Percentiles rank a stretch among this genome's conserved stretches.
Conservation (phyloP, 805 yeast genomes). For the Wilhelminamyces savonicus region DNA sequence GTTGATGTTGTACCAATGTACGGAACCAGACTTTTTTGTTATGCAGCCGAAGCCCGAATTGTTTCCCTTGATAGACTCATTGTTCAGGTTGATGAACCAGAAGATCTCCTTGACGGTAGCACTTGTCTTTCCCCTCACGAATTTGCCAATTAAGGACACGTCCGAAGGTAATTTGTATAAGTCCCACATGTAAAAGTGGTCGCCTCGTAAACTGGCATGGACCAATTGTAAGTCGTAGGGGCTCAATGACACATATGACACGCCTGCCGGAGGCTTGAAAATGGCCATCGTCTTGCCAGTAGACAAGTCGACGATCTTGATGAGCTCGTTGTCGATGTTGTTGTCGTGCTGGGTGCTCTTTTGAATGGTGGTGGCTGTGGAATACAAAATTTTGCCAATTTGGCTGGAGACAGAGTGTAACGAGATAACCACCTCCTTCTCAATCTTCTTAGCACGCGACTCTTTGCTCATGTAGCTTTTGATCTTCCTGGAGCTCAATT, state of each 20-base stretch:
- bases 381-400: constrained; percentile 25
- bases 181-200: constrained; percentile 61
- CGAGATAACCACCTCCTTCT: constrained; percentile 13
- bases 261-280: constrained; percentile 53
- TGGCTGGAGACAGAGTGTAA: constrained; percentile 25
- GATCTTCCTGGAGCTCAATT: constrained; percentile 40
- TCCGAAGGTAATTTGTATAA: constrained; percentile 44
- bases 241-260: constrained; percentile 53
- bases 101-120: constrained; percentile 44
- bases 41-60: constrained; percentile 45
- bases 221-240: constrained; percentile 55
- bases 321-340: constrained; percentile 28
- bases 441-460: constrained; percentile 5
- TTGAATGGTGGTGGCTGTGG: constrained; percentile 25
- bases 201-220: constrained; percentile 53
- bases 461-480: constrained; percentile 26
- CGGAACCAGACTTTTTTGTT: constrained; percentile 49
- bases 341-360: constrained; percentile 12
- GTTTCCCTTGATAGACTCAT: constrained; percentile 11
- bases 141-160: constrained; percentile 50
- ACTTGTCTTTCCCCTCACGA: constrained; percentile 57
- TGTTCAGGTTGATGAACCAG: constrained; percentile 43
- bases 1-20: constrained; percentile 54
- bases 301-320: constrained; percentile 44
- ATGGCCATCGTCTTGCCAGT: constrained; percentile 31